phyloP scores from a whole-genome alignment of 805 yeast species.

The Sungouiozyma ichnusensis region DNA sequence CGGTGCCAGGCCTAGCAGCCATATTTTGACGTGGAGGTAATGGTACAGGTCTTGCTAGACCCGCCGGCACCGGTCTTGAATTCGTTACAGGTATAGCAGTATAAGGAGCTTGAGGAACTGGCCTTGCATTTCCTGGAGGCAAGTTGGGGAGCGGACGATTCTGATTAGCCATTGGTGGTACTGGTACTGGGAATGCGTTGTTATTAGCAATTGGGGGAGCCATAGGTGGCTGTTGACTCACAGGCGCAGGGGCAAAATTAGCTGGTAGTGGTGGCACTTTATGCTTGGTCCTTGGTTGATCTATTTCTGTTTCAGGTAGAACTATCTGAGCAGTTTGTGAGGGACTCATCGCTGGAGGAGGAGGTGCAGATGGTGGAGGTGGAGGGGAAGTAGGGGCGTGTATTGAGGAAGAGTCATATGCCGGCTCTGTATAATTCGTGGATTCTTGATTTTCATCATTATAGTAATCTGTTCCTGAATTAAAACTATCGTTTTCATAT shows the following conservation, averaged over 20 bases:
- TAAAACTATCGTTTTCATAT: slow-evolving; percentile 1
- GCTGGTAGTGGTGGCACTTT: slow-evolving; percentile 18
- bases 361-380: slow-evolving; percentile 16
- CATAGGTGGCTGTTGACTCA: slow-evolving; percentile 6
- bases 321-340: slow-evolving; percentile 10
- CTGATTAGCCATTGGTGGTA: slow-evolving; percentile 6
- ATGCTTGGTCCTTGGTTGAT: slow-evolving; percentile 13
- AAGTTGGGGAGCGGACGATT: slow-evolving; percentile 1
- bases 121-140: slow-evolving; percentile 5
- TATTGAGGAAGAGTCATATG: neutral
- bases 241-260: slow-evolving; percentile 6
- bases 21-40: slow-evolving; percentile 6
- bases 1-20: neutral
- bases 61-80: slow-evolving; percentile 14
- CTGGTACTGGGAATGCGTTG: slow-evolving; percentile 5
- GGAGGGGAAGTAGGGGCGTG: slow-evolving; percentile 1
- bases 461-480: neutral
- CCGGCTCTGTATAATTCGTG: slow-evolving; percentile 7
- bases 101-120: slow-evolving; percentile 15
- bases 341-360: slow-evolving; percentile 15
- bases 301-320: slow-evolving; percentile 12
- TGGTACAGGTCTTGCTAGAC: slow-evolving; percentile 16
- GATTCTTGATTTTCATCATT: slow-evolving; percentile 1
- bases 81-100: slow-evolving; percentile 4
- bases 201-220: slow-evolving; percentile 4